Base-by-base conservation (phyloP, 139 green algal genomes). In the Penium margaritaceum region DNA sequence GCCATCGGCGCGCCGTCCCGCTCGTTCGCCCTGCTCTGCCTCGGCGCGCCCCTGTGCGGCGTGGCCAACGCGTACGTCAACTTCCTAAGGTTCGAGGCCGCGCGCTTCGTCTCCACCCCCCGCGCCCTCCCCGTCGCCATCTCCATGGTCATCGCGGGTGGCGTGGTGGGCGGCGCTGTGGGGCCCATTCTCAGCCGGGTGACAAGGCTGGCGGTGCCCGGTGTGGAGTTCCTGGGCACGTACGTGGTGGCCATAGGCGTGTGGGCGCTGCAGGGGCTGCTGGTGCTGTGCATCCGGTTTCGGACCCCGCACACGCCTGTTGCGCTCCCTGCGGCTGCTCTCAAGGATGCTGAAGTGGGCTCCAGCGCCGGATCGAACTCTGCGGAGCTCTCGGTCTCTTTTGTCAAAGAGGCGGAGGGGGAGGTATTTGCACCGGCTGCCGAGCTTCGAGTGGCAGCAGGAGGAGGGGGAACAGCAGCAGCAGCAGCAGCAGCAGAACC, bases 151-250 rank as follows among this genome's bases (percentile, higher is more conserved):
- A 33, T 71, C 15, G 63, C 33, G 5, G 63, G 63, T 33, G 63
- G 63, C 29, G 63, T 71, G 63, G 35, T 71, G 33, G 63, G 63
- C 44, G 63, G 63, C 29, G 63, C 32, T 15, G 36, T 71, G 35
- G 63, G 63, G 63, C 63, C 63, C 29, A 39, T 71, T 15, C 46
- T 71, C 44, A 71, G 63, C 30, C 27, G 63, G 15, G 44, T 71
- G 44, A 71, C 63, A 51, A 37, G 46, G 21, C 15, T 33, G n/a
- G 47, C 29, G 44, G 51, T 71, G 19, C 46, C 46, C 21, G 35
- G 63, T 27, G 32, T n/a, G 32, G 63, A 71, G 46, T 71, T 60
- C 5, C 39, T 60, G 35, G 63, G 30, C 32, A 71, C 63, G 63
- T 71, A 71, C 30, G 32, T 71, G 35, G 46, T 71, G 27, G 33